Base-by-base conservation (phyloP, 2,329 filamentous ascomycete species). In the Elsinoe batatas region DNA sequence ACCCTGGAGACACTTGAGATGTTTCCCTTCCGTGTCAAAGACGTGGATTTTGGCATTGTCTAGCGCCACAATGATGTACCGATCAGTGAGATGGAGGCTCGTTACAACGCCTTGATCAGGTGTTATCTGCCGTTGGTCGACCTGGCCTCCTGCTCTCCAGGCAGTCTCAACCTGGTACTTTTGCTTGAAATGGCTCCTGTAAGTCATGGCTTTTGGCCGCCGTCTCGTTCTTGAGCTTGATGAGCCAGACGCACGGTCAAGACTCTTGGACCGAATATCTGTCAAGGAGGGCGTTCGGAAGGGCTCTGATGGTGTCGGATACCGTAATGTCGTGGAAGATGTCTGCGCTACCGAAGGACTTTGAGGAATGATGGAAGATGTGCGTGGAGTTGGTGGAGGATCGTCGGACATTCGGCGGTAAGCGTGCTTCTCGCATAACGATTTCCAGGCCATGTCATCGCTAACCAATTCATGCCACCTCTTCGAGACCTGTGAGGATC, bases 11-110 rank as follows among this genome's bases (percentile, higher is more conserved):
- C 89, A 95, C 68, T 90, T 88, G 64, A 95, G 84, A 61, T 89
- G 83, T 63, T 90, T 84, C 33, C 93, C 93, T 62, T 93, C 83
- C 0, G 89, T 91, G 68, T 97, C 88, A 67, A 97, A 98, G 22
- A 98, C 91, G 70, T 98, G 93, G 44, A 98, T 98, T 75, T 94
- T 95, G 36, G 93, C 91, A 71, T 97, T 98, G 74, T 98, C 93
- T 60, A 98, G 79, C 50, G 93, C 93, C 60, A 97, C 90, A 47
- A 98, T 90, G 65, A 98, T 97, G 72, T 97, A 97, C 68, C 95
- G 95, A 33, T 88, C 79, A 0, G 93, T 98, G 54, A 98, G 74
- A 69, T 98, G 91, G 56, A 98, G 72, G 66, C 91, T 97, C 1
- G 93, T 98, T 15, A 98, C 93, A 1, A 98, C 93, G 22, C 93